phyloP scores from a whole-genome alignment of 2,329 filamentous ascomycete species.

The Epicoccum sorghinum region DNA sequence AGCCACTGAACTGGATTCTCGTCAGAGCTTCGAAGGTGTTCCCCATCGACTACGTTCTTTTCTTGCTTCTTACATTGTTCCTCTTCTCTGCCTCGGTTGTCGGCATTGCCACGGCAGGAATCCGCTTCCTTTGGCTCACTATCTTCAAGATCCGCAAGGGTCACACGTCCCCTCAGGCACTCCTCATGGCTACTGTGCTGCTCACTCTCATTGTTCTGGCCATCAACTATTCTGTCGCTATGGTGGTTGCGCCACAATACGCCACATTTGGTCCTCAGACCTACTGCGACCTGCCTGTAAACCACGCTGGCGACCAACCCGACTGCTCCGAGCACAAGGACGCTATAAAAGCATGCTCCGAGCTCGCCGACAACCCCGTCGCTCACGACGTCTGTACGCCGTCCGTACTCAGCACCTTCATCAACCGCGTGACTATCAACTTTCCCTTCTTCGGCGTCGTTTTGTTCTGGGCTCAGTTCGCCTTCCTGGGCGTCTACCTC shows the following conservation, averaged over 20 bases:
- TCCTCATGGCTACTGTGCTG: conserved; percentile 89
- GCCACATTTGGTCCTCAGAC: conserved; percentile 93
- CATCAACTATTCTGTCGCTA: conserved; percentile 90
- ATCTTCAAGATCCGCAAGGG: conserved; percentile 91
- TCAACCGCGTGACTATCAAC: conserved; percentile 90
- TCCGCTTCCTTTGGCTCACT: conserved; percentile 93
- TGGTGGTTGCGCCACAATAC: conserved; percentile 96
- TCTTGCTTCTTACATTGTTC: conserved; percentile 81
- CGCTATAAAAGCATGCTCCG: conserved; percentile 81
- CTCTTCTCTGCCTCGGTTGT: conserved; percentile 89
- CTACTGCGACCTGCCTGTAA: conserved; percentile 78
- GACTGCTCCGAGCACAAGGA: conserved; percentile 75
- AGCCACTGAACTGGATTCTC: conserved; percentile 90
- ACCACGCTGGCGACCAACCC: conserved; percentile 68
- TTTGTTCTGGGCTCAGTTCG: conserved; percentile 97
- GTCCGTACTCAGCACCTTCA: conserved; percentile 86
- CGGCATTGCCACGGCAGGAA: conserved; percentile 84
- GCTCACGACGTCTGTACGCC: conserved; percentile 86
- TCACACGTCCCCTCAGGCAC: conserved; percentile 86
- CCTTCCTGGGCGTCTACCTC: conserved; percentile 82
- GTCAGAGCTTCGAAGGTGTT: conserved; percentile 82
- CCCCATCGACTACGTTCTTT: conserved; percentile 90
- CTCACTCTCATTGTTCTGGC: conserved; percentile 87
- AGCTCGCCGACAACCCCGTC: conserved; percentile 71
- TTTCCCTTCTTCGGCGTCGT: conserved; percentile 94